Conservation (phyloP, 192 early-diverging fungal species). For the Backusella luteola region DNA sequence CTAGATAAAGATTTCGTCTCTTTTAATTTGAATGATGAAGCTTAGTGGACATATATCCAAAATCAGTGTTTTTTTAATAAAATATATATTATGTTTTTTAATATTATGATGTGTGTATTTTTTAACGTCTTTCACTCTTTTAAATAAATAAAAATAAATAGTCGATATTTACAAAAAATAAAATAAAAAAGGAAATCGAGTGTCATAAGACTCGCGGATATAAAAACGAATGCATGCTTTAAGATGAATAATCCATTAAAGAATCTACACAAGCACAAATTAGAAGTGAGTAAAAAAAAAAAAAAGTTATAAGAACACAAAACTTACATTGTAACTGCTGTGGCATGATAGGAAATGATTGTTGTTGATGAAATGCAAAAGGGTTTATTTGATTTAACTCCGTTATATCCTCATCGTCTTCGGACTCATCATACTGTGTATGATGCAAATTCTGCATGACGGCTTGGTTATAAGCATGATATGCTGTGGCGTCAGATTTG, state of each 20-base stretch:
- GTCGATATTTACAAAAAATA: not conserved
- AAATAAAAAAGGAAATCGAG: not conserved
- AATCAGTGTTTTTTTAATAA: not conserved
- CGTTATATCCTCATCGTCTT: not conserved
- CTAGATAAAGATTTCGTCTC: not conserved
- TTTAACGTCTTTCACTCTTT: not conserved
- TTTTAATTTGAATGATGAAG: not conserved
- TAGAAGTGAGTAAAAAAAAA: not conserved
- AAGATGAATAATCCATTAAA: constrained; percentile 3
- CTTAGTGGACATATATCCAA: not conserved
- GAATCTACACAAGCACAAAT: not conserved
- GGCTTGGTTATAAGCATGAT: constrained; percentile 1
- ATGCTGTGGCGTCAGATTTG: not conserved
- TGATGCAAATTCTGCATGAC: not conserved
- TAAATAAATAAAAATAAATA: not conserved
- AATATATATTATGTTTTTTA: not conserved
- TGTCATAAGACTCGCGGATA: not conserved
- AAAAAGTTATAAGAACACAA: not conserved
- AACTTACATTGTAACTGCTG: not conserved
- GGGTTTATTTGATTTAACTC: not conserved
- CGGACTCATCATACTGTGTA: not conserved
- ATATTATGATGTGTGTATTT: not conserved
- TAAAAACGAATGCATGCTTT: not conserved
- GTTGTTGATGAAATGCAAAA: not conserved
- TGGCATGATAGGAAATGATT: not conserved